Conservation (phyloP, 306 rosid species). For the Gastrolobium bilobum region DNA sequence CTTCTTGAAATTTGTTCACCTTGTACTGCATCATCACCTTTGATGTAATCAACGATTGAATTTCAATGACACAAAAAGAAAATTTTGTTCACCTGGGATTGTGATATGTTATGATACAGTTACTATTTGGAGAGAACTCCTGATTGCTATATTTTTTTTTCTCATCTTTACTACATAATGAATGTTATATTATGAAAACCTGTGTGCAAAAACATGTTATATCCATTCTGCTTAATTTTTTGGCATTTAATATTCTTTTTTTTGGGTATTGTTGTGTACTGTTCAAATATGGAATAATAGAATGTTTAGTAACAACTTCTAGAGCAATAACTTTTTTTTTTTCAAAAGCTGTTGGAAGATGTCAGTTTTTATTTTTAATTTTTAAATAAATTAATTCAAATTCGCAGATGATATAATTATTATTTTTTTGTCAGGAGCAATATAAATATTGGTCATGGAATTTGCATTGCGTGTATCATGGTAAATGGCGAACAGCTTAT, state of each 20-base stretch:
- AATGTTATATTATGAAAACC: slow-evolving; percentile 17
- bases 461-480: too few species aligned
- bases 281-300: neutral
- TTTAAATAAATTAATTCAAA: too few species aligned
- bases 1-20: slow-evolving; percentile 35
- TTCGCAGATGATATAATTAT: too few species aligned
- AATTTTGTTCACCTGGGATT: slow-evolving; percentile 40
- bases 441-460: too few species aligned
- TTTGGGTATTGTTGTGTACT: neutral
- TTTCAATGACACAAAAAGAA: slow-evolving; percentile 29
- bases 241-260: slow-evolving; percentile 13
- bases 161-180: neutral
- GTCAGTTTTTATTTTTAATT: too few species aligned
- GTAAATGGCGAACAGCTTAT: too few species aligned
- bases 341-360: too few species aligned
- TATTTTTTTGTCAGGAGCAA: too few species aligned
- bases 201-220: slow-evolving; percentile 5
- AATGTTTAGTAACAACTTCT: neutral
- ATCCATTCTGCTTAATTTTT: slow-evolving; percentile 6
- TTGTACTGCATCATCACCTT: slow-evolving; percentile 40
- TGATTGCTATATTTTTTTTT: neutral
- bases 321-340: too few species aligned
- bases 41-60: slow-evolving; percentile 35
- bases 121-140: slow-evolving; percentile 39
- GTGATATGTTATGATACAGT: slow-evolving; percentile 34